Percentiles rank a stretch among this genome's conserved stretches.
These are phyloP conservation scores for Penicillium thymicola DNA, from an alignment of 2,329 filamentous ascomycete genomes.

Conservation along the genomic window DNA sequence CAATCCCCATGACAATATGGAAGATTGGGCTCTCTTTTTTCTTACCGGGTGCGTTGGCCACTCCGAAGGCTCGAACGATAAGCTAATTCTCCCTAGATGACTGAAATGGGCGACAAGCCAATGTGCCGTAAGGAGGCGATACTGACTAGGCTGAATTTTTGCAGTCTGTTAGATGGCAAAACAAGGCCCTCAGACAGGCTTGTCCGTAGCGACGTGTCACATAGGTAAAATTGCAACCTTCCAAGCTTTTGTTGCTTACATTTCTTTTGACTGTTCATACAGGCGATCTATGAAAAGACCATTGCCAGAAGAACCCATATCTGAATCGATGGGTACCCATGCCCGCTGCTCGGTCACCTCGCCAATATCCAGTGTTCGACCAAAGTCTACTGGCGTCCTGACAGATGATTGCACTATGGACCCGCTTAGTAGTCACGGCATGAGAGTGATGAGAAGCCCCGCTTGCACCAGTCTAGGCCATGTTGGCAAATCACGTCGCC, in stretches of 20 bases:
- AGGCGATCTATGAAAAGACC: background rate
- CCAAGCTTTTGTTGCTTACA: background rate
- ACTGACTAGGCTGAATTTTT: background rate
- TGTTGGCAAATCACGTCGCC: background rate
- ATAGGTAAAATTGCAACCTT: background rate
- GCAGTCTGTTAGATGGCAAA: background rate
- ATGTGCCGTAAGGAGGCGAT: background rate
- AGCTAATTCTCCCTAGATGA: background rate
- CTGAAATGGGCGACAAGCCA: constrained; percentile 1
- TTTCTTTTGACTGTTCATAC: background rate
- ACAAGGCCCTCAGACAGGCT: background rate
- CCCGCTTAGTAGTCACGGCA: background rate
- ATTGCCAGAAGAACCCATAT: background rate
- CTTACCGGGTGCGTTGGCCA: background rate
- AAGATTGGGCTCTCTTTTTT: too few relatives aligned
- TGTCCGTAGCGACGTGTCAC: background rate
- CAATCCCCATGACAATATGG: background rate
- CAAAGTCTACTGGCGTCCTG: background rate
- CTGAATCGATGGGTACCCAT: background rate
- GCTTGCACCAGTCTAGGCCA: background rate
- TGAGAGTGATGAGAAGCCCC: background rate
- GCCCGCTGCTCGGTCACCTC: background rate
- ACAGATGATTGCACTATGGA: background rate
- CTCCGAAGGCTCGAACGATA: background rate
- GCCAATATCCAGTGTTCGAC: background rate